Base-by-base conservation (phyloP, 352 stramenopile genomes). In the Globisporangium orthogonon region DNA sequence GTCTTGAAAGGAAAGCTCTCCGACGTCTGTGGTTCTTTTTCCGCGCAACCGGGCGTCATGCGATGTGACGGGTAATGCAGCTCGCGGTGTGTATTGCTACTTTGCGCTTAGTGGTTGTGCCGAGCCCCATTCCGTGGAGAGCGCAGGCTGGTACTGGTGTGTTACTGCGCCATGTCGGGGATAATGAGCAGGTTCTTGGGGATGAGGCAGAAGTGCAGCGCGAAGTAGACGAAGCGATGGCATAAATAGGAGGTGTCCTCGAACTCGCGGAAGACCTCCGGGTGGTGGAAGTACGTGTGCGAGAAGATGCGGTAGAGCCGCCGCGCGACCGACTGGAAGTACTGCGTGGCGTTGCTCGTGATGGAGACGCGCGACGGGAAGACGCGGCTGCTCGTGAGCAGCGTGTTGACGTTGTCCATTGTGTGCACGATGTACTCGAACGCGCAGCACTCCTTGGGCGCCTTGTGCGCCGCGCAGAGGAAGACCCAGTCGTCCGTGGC, bases 341-440 rank as follows among this genome's bases (percentile, higher is more conserved):
- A 92, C 70, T 92, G 83, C 62, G 78, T 88, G 35, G 79, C 83
- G 58, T 89, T 89, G 31, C 76, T 83, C 45, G 71, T 86, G 65
- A 92, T 85, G 40, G 76, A 81, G 29, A 90, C 78, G 28, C 83
- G 79, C 47, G 78, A 89, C 10, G 83, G 83, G 55, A 92, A 92
- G 10, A 92, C 78, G 63, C 83, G 83, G 44, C 73, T 89, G 65
- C 76, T 90, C 6, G 83, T 89, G 62, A 92, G 74, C 65, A 92
- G 65, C 61, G 82, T 85, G 65, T 90, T 90, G 63, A 89, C 83
- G 61, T 90, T 92, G 78, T 92, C 83, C 74, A 92, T 86, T 11
- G 83, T 92, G 73, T 92, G 83, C 29, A 89, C 59, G 33, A 90
- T 89, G 71, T 92, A 92, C 65, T 92, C 83, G 62, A 92, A 92